Evolutionary conservation across 305 asterid genomes (phyloP).

Genomic region (Fraxinus latifolia): DNA sequence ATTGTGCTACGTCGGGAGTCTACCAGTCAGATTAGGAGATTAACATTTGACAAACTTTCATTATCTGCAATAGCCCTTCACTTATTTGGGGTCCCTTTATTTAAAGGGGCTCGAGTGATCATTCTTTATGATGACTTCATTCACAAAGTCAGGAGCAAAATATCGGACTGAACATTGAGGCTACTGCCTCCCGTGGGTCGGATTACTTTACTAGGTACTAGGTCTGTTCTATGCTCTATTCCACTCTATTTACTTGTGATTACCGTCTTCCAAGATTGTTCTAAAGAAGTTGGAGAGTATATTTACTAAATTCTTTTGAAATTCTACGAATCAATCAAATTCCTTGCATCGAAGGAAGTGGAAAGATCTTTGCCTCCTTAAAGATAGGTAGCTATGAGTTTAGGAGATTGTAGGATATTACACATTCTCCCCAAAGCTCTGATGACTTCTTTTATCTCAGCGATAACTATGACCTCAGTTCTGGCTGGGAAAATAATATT

Average conservation of each 20-base stretch:
- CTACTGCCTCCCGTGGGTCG: not conserved
- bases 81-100: not conserved
- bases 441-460: not conserved
- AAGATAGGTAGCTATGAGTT: not conserved
- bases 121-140: not conserved
- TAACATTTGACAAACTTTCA: not conserved
- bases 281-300: not conserved
- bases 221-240: not conserved
- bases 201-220: too few species aligned
- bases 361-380: not conserved
- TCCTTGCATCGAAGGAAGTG: not conserved
- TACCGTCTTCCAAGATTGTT: not conserved
- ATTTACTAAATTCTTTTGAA: not conserved
- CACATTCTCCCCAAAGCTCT: not conserved
- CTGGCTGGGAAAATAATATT: not conserved
- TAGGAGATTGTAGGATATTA: not conserved
- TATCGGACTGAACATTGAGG: not conserved
- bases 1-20: not conserved
- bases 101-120: not conserved
- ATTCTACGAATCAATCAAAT: not conserved
- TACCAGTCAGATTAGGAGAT: not conserved
- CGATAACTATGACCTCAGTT: not conserved
- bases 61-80: not conserved
- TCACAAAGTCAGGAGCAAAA: not conserved
- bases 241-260: not conserved